Percentiles rank a stretch among this genome's conserved stretches.
Conservation (phyloP, 768 basidiomycete genomes). For the Glaciozyma martinii region DNA sequence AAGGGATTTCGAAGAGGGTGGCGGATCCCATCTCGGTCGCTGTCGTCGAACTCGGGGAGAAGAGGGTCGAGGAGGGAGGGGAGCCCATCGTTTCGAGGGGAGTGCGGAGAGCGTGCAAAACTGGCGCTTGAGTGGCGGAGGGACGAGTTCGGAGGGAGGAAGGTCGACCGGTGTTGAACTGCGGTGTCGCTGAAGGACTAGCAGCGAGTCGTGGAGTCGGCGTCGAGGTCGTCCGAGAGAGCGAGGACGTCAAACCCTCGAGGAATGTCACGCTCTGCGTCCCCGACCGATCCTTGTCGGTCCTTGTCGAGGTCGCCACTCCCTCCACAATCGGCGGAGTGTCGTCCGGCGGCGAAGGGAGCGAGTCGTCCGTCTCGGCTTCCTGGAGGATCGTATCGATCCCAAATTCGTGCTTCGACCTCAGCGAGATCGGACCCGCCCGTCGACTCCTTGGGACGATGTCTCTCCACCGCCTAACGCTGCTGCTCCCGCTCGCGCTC, state of each 20-base stretch:
- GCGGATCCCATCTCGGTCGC: constrained; percentile 2
- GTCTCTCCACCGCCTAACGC: constrained; percentile 67
- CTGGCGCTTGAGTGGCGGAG: background rate
- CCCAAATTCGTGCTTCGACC: background rate
- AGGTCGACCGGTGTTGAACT: constrained; percentile 8
- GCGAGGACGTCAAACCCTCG: constrained; percentile 14
- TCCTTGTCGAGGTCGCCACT: background rate
- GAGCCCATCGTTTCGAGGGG: constrained; percentile 9
- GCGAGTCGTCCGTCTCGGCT: background rate
- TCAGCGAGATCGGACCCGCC: background rate
- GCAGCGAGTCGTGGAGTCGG: constrained; percentile 9
- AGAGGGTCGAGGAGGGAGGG: constrained; percentile 1
- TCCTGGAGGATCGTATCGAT: background rate
- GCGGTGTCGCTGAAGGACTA: background rate
- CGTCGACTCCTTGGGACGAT: constrained; percentile 46
- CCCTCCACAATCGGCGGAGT: background rate
- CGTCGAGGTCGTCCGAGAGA: constrained; percentile 17
- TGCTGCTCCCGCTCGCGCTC: constrained; percentile 79
- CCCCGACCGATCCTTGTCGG: constrained; percentile 7
- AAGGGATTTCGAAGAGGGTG: constrained; percentile 31
- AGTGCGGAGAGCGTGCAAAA: background rate
- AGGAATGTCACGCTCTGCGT: constrained; percentile 20
- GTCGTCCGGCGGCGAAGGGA: background rate
- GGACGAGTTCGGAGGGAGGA: constrained; percentile 19
- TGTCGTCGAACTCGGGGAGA: constrained; percentile 1